phyloP scores from a whole-genome alignment of 192 early-diverging fungal genomes.

The Phycomyces blakesleeanus region DNA sequence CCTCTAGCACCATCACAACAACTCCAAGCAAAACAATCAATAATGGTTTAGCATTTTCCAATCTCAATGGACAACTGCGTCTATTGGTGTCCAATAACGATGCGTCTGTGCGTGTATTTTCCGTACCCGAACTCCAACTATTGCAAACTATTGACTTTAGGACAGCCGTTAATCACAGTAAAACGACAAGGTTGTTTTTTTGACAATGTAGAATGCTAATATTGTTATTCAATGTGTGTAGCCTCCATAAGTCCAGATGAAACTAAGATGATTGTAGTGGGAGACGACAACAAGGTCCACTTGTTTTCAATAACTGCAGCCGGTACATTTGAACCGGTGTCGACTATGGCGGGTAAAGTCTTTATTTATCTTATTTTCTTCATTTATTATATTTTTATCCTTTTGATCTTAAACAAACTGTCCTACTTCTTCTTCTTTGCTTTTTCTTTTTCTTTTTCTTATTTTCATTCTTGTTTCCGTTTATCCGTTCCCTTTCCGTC shows the following conservation, averaged over 20 bases:
- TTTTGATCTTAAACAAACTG: too few species aligned
- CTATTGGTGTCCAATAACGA: conserved; percentile 94
- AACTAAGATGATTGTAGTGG: conserved; percentile 85
- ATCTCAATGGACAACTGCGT: conserved; percentile 55
- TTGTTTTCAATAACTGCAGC: conserved; percentile 72
- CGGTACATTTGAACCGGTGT: conserved; percentile 68
- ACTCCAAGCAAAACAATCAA: conserved; percentile 76
- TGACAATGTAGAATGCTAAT: conserved; percentile 10
- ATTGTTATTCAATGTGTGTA: conserved; percentile 17
- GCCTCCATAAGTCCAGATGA: conserved; percentile 91
- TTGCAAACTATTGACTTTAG: conserved; percentile 77
- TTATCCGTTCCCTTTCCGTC: too few species aligned
- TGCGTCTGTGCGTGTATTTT: conserved; percentile 85
- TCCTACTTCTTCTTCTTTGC: too few species aligned
- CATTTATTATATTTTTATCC: too few species aligned
- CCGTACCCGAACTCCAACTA: conserved; percentile 73
- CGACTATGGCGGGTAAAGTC: conserved; percentile 63
- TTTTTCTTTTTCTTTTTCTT: too few species aligned
- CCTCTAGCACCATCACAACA: conserved; percentile 41
- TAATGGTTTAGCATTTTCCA: conserved; percentile 75
- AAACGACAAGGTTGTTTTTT: neutral
- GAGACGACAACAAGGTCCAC: conserved; percentile 84
- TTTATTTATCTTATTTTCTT: too few species aligned
- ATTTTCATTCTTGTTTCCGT: too few species aligned
- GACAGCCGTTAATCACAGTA: conserved; percentile 85